phyloP scores from a whole-genome alignment of 805 yeast genomes.

The Candida coquimbonensis region DNA sequence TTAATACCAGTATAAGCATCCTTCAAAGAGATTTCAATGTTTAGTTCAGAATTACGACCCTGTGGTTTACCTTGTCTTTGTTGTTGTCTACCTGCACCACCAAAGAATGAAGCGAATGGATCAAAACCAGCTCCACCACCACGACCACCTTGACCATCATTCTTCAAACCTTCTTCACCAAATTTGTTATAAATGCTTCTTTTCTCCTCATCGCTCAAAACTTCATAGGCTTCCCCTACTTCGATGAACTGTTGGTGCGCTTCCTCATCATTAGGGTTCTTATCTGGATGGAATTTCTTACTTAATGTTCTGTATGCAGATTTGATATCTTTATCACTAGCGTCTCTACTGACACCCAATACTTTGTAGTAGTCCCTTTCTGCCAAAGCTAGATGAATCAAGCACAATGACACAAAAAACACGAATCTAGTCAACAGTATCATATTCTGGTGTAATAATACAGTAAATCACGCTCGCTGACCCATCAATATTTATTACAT shows the following conservation, averaged over 20 bases:
- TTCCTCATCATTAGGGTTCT: slow-evolving; percentile 73
- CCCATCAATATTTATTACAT: not conserved
- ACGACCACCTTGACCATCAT: slow-evolving; percentile 44
- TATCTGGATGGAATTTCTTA: slow-evolving; percentile 91
- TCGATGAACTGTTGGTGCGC: slow-evolving; percentile 86
- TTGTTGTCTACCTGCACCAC: slow-evolving; percentile 28
- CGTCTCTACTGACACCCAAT: slow-evolving; percentile 61
- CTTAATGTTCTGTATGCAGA: slow-evolving; percentile 77
- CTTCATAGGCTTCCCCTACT: slow-evolving; percentile 90
- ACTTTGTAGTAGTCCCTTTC: slow-evolving; percentile 49
- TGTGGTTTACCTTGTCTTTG: slow-evolving; percentile 33
- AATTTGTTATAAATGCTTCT: slow-evolving; percentile 60
- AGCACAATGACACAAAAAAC: slow-evolving; percentile 1
- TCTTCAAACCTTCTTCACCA: slow-evolving; percentile 70
- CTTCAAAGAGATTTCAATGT: slow-evolving; percentile 47
- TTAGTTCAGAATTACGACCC: slow-evolving; percentile 58
- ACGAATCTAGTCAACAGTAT: slow-evolving; percentile 1
- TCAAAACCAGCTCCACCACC: slow-evolving; percentile 43
- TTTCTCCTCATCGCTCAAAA: slow-evolving; percentile 66
- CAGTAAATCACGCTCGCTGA: not conserved
- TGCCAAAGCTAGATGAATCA: slow-evolving; percentile 3
- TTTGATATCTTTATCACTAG: slow-evolving; percentile 76
- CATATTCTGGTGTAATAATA: not conserved
- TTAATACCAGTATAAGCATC: slow-evolving; percentile 69
- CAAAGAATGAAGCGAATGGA: slow-evolving; percentile 59